These are phyloP conservation scores for Pythium myriotylum DNA, from an alignment of 352 stramenopile species.

Conservation along the genomic window DNA sequence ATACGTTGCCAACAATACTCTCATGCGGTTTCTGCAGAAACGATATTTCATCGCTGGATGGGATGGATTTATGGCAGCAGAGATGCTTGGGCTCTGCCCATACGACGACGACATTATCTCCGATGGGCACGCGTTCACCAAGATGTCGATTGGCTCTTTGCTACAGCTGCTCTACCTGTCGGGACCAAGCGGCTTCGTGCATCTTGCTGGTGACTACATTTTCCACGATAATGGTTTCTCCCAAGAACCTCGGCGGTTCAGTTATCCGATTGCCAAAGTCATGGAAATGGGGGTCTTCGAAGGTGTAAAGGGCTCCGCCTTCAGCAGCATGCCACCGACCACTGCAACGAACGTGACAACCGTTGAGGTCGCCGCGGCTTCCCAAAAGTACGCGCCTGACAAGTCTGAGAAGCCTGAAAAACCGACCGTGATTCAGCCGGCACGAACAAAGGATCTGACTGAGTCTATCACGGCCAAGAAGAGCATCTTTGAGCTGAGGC, in stretches of 20 bases:
- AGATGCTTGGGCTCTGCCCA: conserved; percentile 54
- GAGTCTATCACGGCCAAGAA: conserved; percentile 12
- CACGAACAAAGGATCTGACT: conserved; percentile 14
- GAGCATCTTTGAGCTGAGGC: conserved; percentile 47
- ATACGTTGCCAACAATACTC: conserved; percentile 45
- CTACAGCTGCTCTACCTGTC: conserved; percentile 51
- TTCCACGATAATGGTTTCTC: conserved; percentile 47
- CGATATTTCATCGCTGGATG: conserved; percentile 56
- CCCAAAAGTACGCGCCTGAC: no score
- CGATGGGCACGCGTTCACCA: conserved; percentile 30
- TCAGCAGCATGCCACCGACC: no score
- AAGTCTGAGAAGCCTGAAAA: no score
- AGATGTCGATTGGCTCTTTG: conserved; percentile 43
- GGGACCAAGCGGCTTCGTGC: conserved; percentile 47
- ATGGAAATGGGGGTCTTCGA: conserved; percentile 38
- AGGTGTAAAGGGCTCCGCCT: no score
- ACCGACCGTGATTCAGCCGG: no score
- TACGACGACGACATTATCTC: conserved; percentile 29
- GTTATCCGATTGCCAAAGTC: conserved; percentile 40
- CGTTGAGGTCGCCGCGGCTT: no score
- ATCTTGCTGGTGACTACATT: conserved; percentile 48
- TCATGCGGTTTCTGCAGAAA: conserved; percentile 46
- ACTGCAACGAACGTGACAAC: no score
- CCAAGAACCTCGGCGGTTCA: conserved; percentile 28
- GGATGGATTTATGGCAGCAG: conserved; percentile 39